Percentiles rank a stretch among this genome's conserved stretches.
phyloP scores from a whole-genome alignment of 2,329 filamentous ascomycete genomes.

The Lachnellula occidentalis region DNA sequence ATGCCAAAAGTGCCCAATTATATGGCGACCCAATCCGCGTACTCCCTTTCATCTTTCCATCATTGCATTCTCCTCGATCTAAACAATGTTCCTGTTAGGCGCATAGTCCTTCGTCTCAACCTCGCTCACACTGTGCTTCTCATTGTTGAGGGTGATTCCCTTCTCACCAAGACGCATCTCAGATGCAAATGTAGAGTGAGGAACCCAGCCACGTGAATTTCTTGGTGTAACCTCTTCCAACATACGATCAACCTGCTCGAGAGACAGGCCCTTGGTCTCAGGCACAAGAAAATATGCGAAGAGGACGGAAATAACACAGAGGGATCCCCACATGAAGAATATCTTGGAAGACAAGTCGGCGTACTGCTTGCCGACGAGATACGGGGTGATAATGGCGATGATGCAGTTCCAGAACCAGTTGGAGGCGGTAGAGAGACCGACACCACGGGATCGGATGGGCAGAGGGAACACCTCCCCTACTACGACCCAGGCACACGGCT shows the following conservation, averaged over 20 bases:
- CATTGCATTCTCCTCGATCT: neutral
- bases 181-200: conserved; percentile 26
- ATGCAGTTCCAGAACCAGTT: conserved; percentile 89
- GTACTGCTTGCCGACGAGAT: conserved; percentile 66
- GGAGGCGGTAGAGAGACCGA: conserved; percentile 78
- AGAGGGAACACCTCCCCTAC: conserved; percentile 90
- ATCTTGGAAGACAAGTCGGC: conserved; percentile 69
- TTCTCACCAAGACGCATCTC: conserved; percentile 22
- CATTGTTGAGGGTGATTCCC: neutral
- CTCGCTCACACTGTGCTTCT: neutral
- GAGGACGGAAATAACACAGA: conserved; percentile 64
- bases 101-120: neutral
- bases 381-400: conserved; percentile 72
- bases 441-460: conserved; percentile 81
- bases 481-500: conserved; percentile 65
- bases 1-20: no score
- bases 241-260: conserved; percentile 76
- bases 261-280: conserved; percentile 79
- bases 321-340: conserved; percentile 69
- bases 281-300: conserved; percentile 74
- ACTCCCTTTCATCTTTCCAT: neutral
- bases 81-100: neutral
- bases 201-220: conserved; percentile 24
- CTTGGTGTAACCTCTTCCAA: conserved; percentile 50
- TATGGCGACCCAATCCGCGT: no score